Evolutionary conservation across 2,329 filamentous ascomycete genomes (phyloP), one percentile per base, ranked within the genome.

Genomic region (Arthrobotrys sphaeroides): DNA sequence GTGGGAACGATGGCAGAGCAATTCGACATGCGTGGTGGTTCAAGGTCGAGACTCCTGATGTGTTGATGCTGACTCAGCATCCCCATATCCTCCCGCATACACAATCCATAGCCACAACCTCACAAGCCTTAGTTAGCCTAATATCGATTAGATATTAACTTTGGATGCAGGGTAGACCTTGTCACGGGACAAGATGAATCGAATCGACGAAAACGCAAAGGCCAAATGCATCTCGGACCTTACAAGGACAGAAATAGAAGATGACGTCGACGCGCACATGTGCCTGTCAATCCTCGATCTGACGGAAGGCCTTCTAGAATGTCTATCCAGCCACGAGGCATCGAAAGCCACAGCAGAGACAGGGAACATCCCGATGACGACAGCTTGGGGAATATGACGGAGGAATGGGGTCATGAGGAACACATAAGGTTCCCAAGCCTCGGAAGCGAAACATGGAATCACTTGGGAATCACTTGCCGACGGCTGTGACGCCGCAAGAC

Each of bases 391-490:
- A 24, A 47, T 55, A 55, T 55, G 51, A 55, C 51, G 51, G 38
- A 55, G 51, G 51, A 55, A 36, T 69, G 53, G 59, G 65, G 65
- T 69, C 65, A 69, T 68, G 61, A 20, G 61, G 55, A 51, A 18
- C 10, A 12, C 36, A 22, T 53, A 69, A 53, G 40, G 51, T 55
- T 55, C 51, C 31, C 31, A 55, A 55, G 31, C 28, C 28, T 55
- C 31, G 40, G 26, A 61, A 57, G 47, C 55, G 62, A 38, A 36
- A 26, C 60, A 49, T 53, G 33, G 26, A 61, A 43, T 69, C 65
- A 69, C 31, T 55, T 69, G 65, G 33, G 26, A 61, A 43, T 69
- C 65, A 69, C 31, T 55, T 69, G 65, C 65, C 55, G 43, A 47
- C 38, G 12, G 55, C 20, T 36, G 47, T 59, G 64, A 18, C 12